These are phyloP conservation scores for Desmodesmus armatus DNA, from an alignment of 139 green algal species.

Conservation along the genomic window DNA sequence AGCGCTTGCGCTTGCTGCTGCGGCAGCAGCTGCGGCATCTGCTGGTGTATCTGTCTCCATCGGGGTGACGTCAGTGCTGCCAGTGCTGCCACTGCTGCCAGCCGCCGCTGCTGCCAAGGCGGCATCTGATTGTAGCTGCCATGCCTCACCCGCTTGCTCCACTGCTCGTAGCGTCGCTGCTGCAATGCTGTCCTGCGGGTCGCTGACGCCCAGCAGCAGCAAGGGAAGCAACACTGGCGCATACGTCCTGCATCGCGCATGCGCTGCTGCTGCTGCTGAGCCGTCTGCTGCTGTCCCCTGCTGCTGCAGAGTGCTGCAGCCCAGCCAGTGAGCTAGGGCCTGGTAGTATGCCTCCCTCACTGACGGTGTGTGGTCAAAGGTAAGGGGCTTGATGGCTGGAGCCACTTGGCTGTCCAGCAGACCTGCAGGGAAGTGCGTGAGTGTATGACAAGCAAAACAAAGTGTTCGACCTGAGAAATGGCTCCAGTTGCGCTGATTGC, in stretches of 20 bases:
- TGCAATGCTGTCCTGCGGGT: conserved; percentile 50
- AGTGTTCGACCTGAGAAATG: too few species aligned
- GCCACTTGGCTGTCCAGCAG: conserved; percentile 48
- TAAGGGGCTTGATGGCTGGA: conserved; percentile 59
- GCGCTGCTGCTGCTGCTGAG: conserved; percentile 12
- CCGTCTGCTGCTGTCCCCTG: conserved; percentile 18
- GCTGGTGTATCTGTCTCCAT: conserved; percentile 36
- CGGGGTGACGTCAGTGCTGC: neutral
- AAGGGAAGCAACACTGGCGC: conserved; percentile 67
- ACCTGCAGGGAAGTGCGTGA: too few species aligned
- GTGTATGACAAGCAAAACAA: too few species aligned
- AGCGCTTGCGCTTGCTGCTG: neutral
- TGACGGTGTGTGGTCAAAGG: conserved; percentile 59
- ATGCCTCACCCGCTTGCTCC: neutral
- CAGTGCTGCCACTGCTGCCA: neutral
- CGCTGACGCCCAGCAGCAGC: conserved; percentile 75
- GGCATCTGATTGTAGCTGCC: conserved; percentile 27
- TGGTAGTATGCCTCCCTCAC: conserved; percentile 67
- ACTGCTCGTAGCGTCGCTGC: conserved; percentile 20
- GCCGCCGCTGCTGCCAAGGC: conserved; percentile 22
- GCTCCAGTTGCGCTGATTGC: too few species aligned
- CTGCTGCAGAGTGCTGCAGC: conserved; percentile 21
- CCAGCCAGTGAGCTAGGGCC: conserved; percentile 69
- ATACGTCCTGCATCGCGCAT: conserved; percentile 18
- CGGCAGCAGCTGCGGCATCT: neutral